Evolutionary conservation across 2,329 filamentous ascomycete genomes (phyloP).

Genomic region (Pezicula neosporulosa): DNA sequence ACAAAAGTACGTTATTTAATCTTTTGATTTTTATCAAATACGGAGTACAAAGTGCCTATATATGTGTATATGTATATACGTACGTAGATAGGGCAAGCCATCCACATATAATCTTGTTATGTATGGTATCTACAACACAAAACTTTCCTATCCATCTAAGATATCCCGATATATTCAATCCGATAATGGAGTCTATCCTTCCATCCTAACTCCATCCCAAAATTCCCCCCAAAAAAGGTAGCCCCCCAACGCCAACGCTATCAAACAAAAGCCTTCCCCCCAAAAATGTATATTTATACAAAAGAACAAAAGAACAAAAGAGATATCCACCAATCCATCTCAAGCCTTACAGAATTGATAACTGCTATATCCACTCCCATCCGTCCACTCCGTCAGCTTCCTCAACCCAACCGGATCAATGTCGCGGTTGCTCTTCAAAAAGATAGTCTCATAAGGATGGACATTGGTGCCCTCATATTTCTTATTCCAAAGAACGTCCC

Average conservation of each 20-base stretch:
- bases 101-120: background rate
- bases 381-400: constrained; percentile 18
- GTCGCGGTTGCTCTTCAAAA: constrained; percentile 23
- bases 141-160: too few species aligned
- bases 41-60: background rate
- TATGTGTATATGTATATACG: background rate
- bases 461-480: constrained; percentile 23
- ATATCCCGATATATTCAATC: too few species aligned
- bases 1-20: too few species aligned
- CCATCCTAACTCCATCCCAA: background rate
- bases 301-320: background rate
- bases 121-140: background rate
- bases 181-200: background rate
- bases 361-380: constrained; percentile 18
- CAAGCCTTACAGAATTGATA: constrained; percentile 19
- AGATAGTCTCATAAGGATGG: constrained; percentile 24
- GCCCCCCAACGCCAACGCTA: background rate
- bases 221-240: background rate
- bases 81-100: background rate
- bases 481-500: constrained; percentile 18
- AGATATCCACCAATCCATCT: background rate
- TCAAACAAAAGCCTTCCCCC: background rate
- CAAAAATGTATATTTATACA: background rate
- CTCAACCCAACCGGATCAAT: constrained; percentile 14
- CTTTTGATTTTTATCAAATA: too few species aligned